Evolutionary conservation across 139 green algal species (phyloP), one percentile per base, ranked within the genome.

Genomic region (Chlorella sp.): DNA sequence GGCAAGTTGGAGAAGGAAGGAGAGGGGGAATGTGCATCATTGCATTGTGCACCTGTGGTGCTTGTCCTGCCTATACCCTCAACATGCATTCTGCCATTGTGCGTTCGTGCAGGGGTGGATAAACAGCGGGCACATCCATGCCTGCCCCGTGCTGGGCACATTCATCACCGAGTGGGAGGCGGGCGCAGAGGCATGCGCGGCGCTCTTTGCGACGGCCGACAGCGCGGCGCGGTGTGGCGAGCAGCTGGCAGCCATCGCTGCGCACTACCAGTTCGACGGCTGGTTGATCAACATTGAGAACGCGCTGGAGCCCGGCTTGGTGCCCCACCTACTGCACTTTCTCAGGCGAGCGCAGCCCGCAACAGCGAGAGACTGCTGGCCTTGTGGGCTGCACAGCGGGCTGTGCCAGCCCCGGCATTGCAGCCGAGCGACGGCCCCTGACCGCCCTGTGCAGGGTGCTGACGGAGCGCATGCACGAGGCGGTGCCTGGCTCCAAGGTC

Each of bases 211-310:
- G 35, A 79, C n/a, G 19, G 45, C 64, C 0, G 73, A 64, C 0
- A 70, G 53, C 11, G 79, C 86, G 11, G 66, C 74, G 45, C 50
- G 25, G 19, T 62, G 73, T 3, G 92, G 90, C 8, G 43, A 76
- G 17, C 84, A 88, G 82, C 86, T 96, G 56, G 82, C 83, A 19
- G 45, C 53, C 35, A 65, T 64, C 23, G 29, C 40, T 8, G 8
- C 25, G 15, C 14, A 12, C 41, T 29, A 25, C 14, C 53, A 25
- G 19, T 62, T 19, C 53, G 31, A 1, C 58, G 9, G 21, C 17
- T 48, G 17, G 21, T 48, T 97, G 59, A 41, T 97, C 40, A 97
- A 97, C 83, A 92, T 97, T 45, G 93, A 97, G 83, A 95, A 94
- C 74, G 60, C 43, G 1, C 33, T 97, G 63, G 36, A 77, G 38